Base-by-base conservation (phyloP, 2,329 filamentous ascomycete species). In the Phoma herbarum region DNA sequence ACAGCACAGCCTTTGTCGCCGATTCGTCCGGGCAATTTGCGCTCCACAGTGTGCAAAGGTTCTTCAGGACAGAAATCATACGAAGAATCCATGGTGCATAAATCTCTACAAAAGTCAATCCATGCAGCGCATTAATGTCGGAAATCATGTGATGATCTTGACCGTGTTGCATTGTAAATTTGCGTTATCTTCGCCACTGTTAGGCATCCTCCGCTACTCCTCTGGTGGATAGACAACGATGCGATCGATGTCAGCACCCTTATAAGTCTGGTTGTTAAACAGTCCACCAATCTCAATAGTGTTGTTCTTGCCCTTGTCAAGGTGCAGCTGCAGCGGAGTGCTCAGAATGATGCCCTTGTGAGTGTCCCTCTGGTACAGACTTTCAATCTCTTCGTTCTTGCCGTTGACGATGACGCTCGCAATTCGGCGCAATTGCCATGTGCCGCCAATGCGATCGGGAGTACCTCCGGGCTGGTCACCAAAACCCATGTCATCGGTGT, bases 141-240 rank as follows among this genome's bases (percentile, higher is more conserved):
- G n/a, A n/a, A n/a, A 3, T 12, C 12, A 31, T 8, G 12, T n/a
- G 16, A 6, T n/a, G 33, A 7, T n/a, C 16, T 20, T n/a, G 7
- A 39, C 10, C 7, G 12, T 22, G 16, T 42, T 10, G 12, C 14
- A 42, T 25, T 42, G 16, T 16, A 16, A n/a, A n/a, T n/a, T n/a
- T n/a, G n/a, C n/a, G n/a, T n/a, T n/a, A n/a, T n/a, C n/a, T n/a
- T n/a, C n/a, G n/a, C n/a, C n/a, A n/a, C n/a, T n/a, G n/a, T n/a
- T n/a, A n/a, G n/a, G n/a, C n/a, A n/a, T n/a, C n/a, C n/a, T n/a
- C n/a, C n/a, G n/a, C n/a, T n/a, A 70, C 42, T 67, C 60, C 71
- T 88, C 85, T 0, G 84, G 76, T 1, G 85, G 85, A 69, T 87
- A 88, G 0, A 88, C 86, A 1, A 88, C 80, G 63, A 88, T 83